phyloP scores from a whole-genome alignment of 2,329 filamentous ascomycete species.

The Arthrobotrys conoides region DNA sequence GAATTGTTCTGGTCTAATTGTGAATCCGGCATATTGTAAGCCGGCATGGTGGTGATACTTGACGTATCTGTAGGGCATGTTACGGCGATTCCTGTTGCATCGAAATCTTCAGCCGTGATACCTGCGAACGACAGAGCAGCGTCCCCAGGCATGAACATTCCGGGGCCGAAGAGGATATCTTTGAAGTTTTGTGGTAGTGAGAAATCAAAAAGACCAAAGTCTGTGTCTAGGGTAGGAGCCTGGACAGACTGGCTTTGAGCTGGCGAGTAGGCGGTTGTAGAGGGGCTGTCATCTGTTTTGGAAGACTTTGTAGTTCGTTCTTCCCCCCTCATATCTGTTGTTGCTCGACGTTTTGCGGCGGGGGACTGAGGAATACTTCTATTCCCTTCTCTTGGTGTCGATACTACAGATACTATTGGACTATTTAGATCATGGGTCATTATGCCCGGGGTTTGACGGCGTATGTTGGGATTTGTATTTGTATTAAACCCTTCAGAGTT shows the following conservation, averaged over 20 bases:
- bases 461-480: not conserved
- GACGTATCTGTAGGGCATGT: not conserved
- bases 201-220: slow-evolving; percentile 29
- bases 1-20: not conserved
- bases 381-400: not conserved
- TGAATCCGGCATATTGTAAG: slow-evolving; percentile 10
- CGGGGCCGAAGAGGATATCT: slow-evolving; percentile 23
- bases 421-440: not conserved
- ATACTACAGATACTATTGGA: not conserved
- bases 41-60: not conserved
- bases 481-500: not conserved
- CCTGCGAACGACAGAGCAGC: not conserved
- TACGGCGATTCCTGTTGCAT: no score
- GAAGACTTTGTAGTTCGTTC: not conserved
- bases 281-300: not conserved
- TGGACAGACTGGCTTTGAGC: not conserved
- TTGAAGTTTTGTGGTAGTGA: slow-evolving; percentile 29
- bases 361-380: slow-evolving; percentile 7
- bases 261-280: not conserved
- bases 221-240: not conserved
- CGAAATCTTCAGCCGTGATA: not conserved
- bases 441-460: not conserved
- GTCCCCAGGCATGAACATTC: not conserved
- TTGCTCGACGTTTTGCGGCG: slow-evolving; percentile 6
- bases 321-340: not conserved